Percentiles rank a stretch among this genome's conserved stretches.
These are phyloP conservation scores for Scopulariopsis brevicaulis DNA, from an alignment of 2,329 filamentous ascomycete genomes.

Conservation along the genomic window DNA sequence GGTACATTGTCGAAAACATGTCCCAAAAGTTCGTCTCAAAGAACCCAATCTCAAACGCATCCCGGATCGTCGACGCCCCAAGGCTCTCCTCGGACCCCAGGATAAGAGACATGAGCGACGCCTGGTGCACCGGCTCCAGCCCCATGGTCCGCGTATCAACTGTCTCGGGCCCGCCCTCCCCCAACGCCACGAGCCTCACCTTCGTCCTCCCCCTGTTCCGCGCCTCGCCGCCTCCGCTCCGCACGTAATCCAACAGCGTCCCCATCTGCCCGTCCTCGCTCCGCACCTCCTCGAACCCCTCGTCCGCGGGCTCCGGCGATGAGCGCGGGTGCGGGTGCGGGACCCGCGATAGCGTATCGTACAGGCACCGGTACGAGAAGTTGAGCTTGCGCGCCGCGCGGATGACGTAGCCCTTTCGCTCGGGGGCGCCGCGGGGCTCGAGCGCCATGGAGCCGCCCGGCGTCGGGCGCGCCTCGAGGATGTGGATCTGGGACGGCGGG, in stretches of 20 bases:
- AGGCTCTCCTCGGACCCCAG: slow-evolving; percentile 15
- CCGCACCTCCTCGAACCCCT: background rate
- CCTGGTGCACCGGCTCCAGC: slow-evolving; percentile 6
- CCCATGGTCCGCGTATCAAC: slow-evolving; percentile 5
- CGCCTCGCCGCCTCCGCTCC: slow-evolving; percentile 1
- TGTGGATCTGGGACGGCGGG: slow-evolving; percentile 18
- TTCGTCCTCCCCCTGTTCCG: background rate
- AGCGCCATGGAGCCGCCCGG: slow-evolving; percentile 16
- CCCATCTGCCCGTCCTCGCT: background rate
- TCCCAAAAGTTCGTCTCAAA: slow-evolving; percentile 24
- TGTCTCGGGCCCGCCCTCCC: background rate
- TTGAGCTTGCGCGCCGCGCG: slow-evolving; percentile 20
- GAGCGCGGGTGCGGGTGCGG: slow-evolving; percentile 1
- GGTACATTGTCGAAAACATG: slow-evolving; percentile 21
- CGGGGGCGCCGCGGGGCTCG: background rate
- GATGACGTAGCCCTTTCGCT: slow-evolving; percentile 19
- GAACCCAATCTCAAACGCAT: slow-evolving; percentile 13
- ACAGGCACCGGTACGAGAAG: slow-evolving; percentile 19
- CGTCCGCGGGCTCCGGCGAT: background rate
- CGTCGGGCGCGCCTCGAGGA: slow-evolving; percentile 16
- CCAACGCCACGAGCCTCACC: slow-evolving; percentile 4
- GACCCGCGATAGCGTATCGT: slow-evolving; percentile 11
- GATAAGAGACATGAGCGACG: slow-evolving; percentile 17
- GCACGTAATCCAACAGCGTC: slow-evolving; percentile 6
- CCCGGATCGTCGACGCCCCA: slow-evolving; percentile 16